Percentiles rank a stretch among this genome's conserved stretches.
Evolutionary conservation across 257 asterid species (phyloP).

Genomic region (Cynanchum wilfordii): DNA sequence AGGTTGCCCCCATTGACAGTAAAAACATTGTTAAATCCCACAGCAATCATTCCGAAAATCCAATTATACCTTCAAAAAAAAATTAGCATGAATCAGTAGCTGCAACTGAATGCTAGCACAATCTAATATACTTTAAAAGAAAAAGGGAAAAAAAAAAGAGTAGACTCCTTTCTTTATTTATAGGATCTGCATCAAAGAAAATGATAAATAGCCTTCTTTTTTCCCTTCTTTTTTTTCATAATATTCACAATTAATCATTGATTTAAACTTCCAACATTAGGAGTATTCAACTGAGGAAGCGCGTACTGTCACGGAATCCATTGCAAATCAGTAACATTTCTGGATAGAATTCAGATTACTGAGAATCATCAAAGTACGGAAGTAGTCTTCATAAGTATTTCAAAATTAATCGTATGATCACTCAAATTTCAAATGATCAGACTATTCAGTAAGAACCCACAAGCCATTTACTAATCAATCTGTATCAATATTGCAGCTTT

Average conservation of each 20-base stretch:
- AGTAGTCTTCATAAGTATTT: neutral
- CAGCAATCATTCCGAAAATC: slow-evolving; percentile 31
- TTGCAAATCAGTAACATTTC: neutral
- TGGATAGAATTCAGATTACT: neutral
- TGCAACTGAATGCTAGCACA: neutral
- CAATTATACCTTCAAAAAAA: slow-evolving; percentile 12
- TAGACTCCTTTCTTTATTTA: neutral
- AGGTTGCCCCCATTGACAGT: slow-evolving; percentile 14
- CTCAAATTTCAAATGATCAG: neutral
- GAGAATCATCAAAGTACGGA: too few relatives aligned
- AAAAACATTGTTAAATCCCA: slow-evolving; percentile 26
- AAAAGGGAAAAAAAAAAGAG: too few relatives aligned
- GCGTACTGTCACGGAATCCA: neutral
- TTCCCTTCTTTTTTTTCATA: neutral
- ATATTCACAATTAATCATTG: too few relatives aligned
- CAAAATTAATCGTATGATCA: neutral
- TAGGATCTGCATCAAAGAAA: neutral
- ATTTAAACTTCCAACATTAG: too few relatives aligned
- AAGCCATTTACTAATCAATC: too few relatives aligned
- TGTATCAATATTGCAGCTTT: neutral
- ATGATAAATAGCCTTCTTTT: too few relatives aligned
- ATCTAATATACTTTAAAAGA: neutral
- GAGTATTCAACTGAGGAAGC: neutral
- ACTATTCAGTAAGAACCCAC: neutral
- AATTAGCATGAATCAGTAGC: neutral